Percentiles rank a stretch among this genome's conserved stretches.
phyloP scores from a whole-genome alignment of 768 basidiomycete genomes.

The Hydnum rufescens region DNA sequence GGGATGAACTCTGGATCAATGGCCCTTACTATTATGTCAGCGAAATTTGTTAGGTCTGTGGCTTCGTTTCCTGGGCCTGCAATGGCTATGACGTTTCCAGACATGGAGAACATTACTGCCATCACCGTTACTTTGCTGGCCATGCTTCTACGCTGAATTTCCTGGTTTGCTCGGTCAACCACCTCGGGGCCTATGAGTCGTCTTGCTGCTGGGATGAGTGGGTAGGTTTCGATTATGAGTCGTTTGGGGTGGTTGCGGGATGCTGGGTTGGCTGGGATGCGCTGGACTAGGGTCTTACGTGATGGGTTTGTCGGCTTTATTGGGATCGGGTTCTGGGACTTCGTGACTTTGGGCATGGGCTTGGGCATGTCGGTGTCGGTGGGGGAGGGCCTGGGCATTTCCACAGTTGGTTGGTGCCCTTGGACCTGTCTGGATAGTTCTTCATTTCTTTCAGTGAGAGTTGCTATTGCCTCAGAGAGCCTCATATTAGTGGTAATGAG shows the following conservation, averaged over 20 bases:
- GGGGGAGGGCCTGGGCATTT: too few species aligned
- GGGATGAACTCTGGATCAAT: background rate
- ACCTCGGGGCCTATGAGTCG: background rate
- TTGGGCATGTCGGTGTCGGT: too few species aligned
- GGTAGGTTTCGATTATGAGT: background rate
- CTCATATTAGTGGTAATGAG: too few species aligned
- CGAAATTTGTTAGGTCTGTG: background rate
- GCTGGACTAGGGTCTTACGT: too few species aligned
- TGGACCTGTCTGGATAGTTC: too few species aligned
- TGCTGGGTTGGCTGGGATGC: background rate
- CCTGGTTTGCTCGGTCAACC: background rate
- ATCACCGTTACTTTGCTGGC: background rate
- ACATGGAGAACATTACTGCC: background rate
- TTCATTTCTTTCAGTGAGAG: too few species aligned
- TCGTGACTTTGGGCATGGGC: too few species aligned
- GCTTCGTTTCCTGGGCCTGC: background rate
- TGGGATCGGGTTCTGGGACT: too few species aligned
- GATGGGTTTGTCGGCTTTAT: too few species aligned
- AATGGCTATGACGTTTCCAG: background rate
- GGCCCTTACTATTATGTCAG: background rate
- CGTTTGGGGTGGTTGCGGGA: background rate
- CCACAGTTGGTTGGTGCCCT: too few species aligned
- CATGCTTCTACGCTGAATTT: background rate
- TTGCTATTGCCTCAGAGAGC: too few species aligned
- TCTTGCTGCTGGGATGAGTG: background rate